A percentile compares a stretch with the other conserved stretches of the same genome.
Evolutionary conservation across 345 rosid genomes (phyloP).

Genomic region (Firmiana major): DNA sequence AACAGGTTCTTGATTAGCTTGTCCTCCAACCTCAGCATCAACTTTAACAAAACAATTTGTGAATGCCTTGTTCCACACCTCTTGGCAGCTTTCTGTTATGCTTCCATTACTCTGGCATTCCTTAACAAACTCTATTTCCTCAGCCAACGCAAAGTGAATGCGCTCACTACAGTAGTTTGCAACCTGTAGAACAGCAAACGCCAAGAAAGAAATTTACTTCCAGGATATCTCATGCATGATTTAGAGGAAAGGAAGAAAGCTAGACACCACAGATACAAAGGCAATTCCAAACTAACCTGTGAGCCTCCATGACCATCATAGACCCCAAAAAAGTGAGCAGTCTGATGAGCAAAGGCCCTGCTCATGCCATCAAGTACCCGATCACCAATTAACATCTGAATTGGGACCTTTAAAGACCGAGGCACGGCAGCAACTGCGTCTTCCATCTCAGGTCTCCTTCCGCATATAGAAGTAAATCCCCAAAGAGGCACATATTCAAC

Average conservation of each 20-base stretch:
- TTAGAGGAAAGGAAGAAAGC: not conserved
- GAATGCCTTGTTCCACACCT: constrained; percentile 76
- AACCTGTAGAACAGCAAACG: constrained; percentile 45
- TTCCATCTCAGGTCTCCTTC: constrained; percentile 98
- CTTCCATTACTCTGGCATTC: constrained; percentile 38
- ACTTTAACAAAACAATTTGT: constrained; percentile 69
- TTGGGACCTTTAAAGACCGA: constrained; percentile 57
- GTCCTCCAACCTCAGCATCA: constrained; percentile 78
- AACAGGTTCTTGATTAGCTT: constrained; percentile 46
- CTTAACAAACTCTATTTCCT: constrained; percentile 57
- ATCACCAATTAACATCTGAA: constrained; percentile 69
- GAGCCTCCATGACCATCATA: constrained; percentile 99
- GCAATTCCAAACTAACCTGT: constrained; percentile 44
- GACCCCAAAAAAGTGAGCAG: constrained; percentile 85
- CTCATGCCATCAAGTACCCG: constrained; percentile 49
- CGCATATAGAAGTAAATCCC: constrained; percentile 79
- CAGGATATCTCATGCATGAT: not conserved
- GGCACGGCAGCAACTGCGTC: constrained; percentile 76
- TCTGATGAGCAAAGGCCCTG: constrained; percentile 50
- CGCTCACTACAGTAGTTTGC: constrained; percentile 82
- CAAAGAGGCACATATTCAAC: constrained; percentile 84
- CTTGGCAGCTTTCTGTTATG: constrained; percentile 55
- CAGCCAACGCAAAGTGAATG: constrained; percentile 62
- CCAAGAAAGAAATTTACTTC: constrained; percentile 8
- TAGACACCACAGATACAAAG: not conserved